Evolutionary conservation across 2,329 filamentous ascomycete genomes (phyloP), one percentile per base, ranked within the genome.

Genomic region (Pyrenochaeta sp.): DNA sequence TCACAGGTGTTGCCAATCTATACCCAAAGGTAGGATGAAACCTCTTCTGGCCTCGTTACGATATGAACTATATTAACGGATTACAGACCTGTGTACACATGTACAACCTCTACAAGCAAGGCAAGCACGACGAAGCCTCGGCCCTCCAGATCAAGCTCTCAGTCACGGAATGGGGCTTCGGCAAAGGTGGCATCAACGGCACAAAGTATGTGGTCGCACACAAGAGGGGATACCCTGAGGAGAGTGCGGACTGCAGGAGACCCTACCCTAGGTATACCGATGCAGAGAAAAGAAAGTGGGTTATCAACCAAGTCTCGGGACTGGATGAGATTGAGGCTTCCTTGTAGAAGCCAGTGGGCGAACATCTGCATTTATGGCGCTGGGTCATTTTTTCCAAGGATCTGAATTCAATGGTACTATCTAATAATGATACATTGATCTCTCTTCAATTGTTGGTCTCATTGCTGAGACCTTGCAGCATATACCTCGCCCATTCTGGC

Each of bases 1-100:
- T 89, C 44, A 84, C 86, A 0, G 86, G 85, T 2, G 83, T 88
- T 56, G 87, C 81, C 21, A 89, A 89, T 58, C 76, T 88, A 2
- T 86, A 84, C 61, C 86, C 85, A 7, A 81, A 80, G 66, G 74
- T 68, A 69, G 44, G 58, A 37, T 5, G 23, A 9, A 27, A 27
- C 23, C 23, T 9, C 23, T 27, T 1, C 3, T 43, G 12, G 37
- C 12, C 14, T 14, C 3, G 2, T 14, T 29, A 18, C 31, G 15
- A 12, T n/a, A 36, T 18, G 4, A 31, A 18, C 6, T 10, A 18
- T 12, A 30, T 55, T 63, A 54, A 63, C 33, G 46, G 2, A 2
- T 10, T 1, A 3, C 17, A 69, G 67, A 61, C 70, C n/a, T 84
- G 80, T 64, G 71, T 85, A 43, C 64, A 72, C 7, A 59, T 71